These are phyloP conservation scores for Vicia sativa DNA, from an alignment of 306 rosid genomes.

Conservation along the genomic window DNA sequence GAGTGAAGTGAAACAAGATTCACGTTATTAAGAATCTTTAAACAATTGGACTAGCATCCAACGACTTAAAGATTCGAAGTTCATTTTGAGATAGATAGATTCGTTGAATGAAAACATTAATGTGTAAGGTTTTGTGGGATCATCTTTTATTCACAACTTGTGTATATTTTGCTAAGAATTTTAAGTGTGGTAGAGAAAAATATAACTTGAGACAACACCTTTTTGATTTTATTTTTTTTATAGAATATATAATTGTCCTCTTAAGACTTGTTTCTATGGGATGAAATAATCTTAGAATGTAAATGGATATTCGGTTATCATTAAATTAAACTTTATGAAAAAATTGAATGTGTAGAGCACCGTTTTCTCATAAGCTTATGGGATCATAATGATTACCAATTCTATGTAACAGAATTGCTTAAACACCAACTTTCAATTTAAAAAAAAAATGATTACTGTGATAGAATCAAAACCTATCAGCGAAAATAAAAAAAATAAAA, in stretches of 20 bases:
- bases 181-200: slow-evolving; percentile 60
- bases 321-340: too few relatives aligned
- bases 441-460: too few relatives aligned
- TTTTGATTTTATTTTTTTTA: slow-evolving; percentile 18
- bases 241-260: slow-evolving; percentile 27
- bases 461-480: too few relatives aligned
- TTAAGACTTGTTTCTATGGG: not conserved
- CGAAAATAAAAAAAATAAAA: too few relatives aligned
- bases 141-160: not conserved
- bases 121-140: not conserved
- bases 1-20: too few relatives aligned
- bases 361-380: not conserved
- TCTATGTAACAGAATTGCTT: too few relatives aligned
- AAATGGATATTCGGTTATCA: too few relatives aligned
- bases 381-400: too few relatives aligned
- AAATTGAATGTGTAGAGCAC: not conserved
- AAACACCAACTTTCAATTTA: too few relatives aligned
- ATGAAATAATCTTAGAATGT: slow-evolving; percentile 31
- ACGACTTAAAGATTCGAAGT: slow-evolving; percentile 50
- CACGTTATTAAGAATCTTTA: too few relatives aligned
- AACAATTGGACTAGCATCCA: too few relatives aligned
- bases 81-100: slow-evolving; percentile 23
- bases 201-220: slow-evolving; percentile 6
- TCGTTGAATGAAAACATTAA: slow-evolving; percentile 37
- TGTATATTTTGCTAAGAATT: slow-evolving; percentile 41